Conservation (phyloP, 352 stramenopile genomes). For the Globisporangium acanthophoron region DNA sequence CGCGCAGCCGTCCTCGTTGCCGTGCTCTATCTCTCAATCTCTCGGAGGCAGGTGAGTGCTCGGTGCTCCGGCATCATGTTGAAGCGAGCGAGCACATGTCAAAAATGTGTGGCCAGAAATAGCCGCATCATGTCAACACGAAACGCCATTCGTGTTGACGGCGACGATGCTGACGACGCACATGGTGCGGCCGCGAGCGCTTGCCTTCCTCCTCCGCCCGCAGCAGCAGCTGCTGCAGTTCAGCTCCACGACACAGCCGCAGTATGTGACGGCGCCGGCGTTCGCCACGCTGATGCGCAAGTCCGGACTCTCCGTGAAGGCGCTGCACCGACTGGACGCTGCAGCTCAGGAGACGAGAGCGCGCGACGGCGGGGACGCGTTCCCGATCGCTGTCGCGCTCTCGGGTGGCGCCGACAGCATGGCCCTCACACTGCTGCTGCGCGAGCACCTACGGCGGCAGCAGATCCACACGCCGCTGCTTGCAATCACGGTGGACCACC, state of each 20-base stretch:
- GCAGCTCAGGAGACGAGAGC: not conserved
- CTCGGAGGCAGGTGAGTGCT: too few species aligned
- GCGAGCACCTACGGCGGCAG: constrained; percentile 45
- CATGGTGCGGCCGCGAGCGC: not conserved
- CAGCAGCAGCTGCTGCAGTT: not conserved
- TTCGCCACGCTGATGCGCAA: constrained; percentile 36
- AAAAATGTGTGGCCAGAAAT: not conserved
- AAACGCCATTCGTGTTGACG: too few species aligned
- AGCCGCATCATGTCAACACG: not conserved
- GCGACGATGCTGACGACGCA: not conserved
- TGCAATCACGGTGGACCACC: constrained; percentile 78
- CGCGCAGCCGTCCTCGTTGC: not conserved
- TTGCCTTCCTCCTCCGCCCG: not conserved
- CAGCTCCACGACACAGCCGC: too few species aligned
- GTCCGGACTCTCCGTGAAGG: constrained; percentile 32
- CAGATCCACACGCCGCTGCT: constrained; percentile 56
- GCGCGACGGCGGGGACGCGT: constrained; percentile 7
- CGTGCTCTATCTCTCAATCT: not conserved
- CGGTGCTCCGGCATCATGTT: not conserved
- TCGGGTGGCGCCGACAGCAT: constrained; percentile 81
- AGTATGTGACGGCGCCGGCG: constrained; percentile 21
- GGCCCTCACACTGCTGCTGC: constrained; percentile 70
- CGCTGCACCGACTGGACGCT: constrained; percentile 34
- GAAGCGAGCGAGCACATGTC: not conserved
- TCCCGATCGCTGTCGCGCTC: constrained; percentile 63